phyloP scores from a whole-genome alignment of 176 grass and related monocot species.

The Chrysopogon serrulatus region DNA sequence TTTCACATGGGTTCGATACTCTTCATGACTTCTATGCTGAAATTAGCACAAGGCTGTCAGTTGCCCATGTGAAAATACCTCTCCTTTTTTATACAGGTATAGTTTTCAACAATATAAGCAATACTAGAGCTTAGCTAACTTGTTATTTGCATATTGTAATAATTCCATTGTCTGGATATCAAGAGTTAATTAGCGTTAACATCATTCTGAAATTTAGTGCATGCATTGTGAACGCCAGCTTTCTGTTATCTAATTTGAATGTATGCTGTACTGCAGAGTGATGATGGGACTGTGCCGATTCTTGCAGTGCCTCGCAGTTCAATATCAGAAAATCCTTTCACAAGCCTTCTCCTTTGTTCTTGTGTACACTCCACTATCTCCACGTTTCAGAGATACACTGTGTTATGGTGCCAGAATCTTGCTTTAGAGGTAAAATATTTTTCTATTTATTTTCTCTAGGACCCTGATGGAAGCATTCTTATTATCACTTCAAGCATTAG shows the following conservation, averaged over 20 bases:
- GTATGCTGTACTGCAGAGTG: constrained; percentile 56
- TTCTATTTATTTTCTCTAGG: constrained; percentile 25
- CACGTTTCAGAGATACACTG: constrained; percentile 43
- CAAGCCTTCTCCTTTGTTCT: constrained; percentile 87
- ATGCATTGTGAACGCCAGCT: not conserved
- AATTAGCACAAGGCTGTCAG: constrained; percentile 51
- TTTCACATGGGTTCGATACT: constrained; percentile 72
- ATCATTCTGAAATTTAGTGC: not conserved
- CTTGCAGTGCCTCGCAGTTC: constrained; percentile 71
- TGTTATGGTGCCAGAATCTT: constrained; percentile 76
- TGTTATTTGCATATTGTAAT: not conserved
- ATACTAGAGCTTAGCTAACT: not conserved
- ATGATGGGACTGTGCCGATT: constrained; percentile 78
- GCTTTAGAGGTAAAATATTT: constrained; percentile 83
- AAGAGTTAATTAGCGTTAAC: not conserved
- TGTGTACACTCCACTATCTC: constrained; percentile 48
- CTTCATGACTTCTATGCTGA: constrained; percentile 77
- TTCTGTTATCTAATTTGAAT: constrained; percentile 35
- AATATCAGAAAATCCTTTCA: constrained; percentile 98
- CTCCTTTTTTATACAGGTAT: constrained; percentile 84
- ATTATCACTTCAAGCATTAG: constrained; percentile 7
- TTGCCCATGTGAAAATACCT: constrained; percentile 65
- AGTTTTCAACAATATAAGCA: constrained; percentile 10
- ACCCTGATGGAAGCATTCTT: not conserved
- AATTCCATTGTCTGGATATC: not conserved